phyloP scores from a whole-genome alignment of 202 grass and related monocot species.

The Saccharum hybrid region DNA sequence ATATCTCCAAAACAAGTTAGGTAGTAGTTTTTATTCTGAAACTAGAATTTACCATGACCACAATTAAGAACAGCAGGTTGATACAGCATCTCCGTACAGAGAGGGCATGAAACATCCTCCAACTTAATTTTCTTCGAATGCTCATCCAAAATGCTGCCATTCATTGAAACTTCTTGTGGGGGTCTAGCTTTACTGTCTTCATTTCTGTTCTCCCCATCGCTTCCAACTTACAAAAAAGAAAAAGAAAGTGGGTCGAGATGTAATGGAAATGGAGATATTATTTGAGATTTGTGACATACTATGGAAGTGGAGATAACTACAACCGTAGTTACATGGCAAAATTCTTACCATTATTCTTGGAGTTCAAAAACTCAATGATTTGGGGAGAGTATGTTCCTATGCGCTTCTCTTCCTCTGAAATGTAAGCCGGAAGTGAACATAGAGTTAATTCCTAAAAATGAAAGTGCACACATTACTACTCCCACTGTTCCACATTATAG shows the following conservation, averaged over 20 bases:
- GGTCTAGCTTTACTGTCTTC: constrained; percentile 39
- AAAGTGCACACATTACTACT: background rate
- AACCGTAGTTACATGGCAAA: constrained; percentile 10
- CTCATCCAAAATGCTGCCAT: constrained; percentile 37
- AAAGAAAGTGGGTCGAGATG: constrained; percentile 13
- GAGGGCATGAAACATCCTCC: constrained; percentile 65
- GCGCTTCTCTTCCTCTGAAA: constrained; percentile 74
- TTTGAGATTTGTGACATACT: background rate
- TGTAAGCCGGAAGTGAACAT: constrained; percentile 34
- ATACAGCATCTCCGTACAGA: constrained; percentile 79
- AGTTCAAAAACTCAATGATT: constrained; percentile 61
- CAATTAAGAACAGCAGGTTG: constrained; percentile 91
- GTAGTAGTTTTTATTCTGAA: background rate
- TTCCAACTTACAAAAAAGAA: constrained; percentile 41
- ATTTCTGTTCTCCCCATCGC: constrained; percentile 28
- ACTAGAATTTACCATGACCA: constrained; percentile 82
- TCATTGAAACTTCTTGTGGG: constrained; percentile 46
- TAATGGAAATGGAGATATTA: constrained; percentile 5
- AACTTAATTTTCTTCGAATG: constrained; percentile 57
- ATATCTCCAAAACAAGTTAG: constrained; percentile 28
- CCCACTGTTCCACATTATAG: background rate
- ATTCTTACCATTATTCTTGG: constrained; percentile 54
- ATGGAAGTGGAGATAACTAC: constrained; percentile 11
- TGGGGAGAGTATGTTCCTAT: constrained; percentile 63
- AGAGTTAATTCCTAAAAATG: constrained; percentile 37